Evolutionary conservation across 2,329 filamentous ascomycete genomes (phyloP), one percentile per base, ranked within the genome.

Genomic region (Raffaelea ambrosiae): DNA sequence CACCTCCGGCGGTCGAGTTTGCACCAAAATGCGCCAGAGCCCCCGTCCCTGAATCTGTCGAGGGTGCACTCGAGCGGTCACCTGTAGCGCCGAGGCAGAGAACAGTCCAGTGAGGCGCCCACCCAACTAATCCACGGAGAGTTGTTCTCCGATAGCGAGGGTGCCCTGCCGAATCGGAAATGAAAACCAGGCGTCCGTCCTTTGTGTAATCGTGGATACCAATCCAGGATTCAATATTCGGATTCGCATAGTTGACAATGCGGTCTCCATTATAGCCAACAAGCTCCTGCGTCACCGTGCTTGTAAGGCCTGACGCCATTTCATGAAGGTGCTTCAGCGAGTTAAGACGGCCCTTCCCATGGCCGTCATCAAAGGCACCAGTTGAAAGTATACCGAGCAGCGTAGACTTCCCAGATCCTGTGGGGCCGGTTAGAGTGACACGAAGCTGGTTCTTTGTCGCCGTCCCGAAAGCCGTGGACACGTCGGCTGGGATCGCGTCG

Each of bases 251-350:
- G 61, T 95, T 97, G 58, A 95, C 72, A 36, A 93, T 73, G 10
- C 60, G 60, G 22, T 60, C 60, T 4, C 71, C 67, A 39, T 76
- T 74, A 62, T 97, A 98, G 8, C 93, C 93, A 52, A 98, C 78
- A 10, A 98, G 73, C 63, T 97, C 93, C 59, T 96, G 91, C 0
- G 93, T 88, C 40, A 98, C 84, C 5, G 91, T 97, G 61, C 89
- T 96, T 2, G 93, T 98, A 53, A 95, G 76, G 1, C 93, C 93
- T 3, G 91, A 94, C 3, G 78, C 84, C 49, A 97, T 86, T 62
- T 98, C 93, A 61, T 98, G 93, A 11, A 87, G 82, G 65, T 98
- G 93, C 61, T 89, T 95, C 26, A 98, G 71, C 44, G 97, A 74
- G 58, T 87, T 91, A 22, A 96, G 72, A 46, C 93, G 80, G 61